Conservation (phyloP, 371 early-diverging fungal species). For the Quaeritorhiza haematococci region DNA sequence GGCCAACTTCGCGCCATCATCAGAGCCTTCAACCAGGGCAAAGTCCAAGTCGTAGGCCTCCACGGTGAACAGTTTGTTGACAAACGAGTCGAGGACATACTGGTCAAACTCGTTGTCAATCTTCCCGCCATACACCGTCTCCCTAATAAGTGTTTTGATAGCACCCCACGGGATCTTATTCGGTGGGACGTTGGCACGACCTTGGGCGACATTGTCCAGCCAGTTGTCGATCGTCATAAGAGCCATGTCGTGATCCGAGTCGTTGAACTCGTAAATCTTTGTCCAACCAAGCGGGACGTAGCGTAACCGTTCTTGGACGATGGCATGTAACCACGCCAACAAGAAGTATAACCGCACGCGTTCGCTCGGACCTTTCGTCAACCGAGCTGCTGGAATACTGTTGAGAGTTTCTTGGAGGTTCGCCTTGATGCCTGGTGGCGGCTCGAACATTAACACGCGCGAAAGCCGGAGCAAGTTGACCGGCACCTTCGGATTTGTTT, state of each 20-base stretch:
- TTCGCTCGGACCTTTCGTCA: constrained; percentile 73
- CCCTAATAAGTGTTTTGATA: constrained; percentile 74
- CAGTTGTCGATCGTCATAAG: constrained; percentile 84
- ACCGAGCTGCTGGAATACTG: constrained; percentile 47
- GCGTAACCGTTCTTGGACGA: constrained; percentile 90
- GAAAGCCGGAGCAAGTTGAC: constrained; percentile 84
- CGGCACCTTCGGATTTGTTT: constrained; percentile 94
- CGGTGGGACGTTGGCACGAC: constrained; percentile 85
- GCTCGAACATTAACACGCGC: constrained; percentile 91
- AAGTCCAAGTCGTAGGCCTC: constrained; percentile 79
- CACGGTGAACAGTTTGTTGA: constrained; percentile 75
- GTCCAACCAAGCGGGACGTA: constrained; percentile 98
- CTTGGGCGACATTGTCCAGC: constrained; percentile 75
- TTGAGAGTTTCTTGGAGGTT: constrained; percentile 81
- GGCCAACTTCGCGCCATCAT: constrained; percentile 35
- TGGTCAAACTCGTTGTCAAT: constrained; percentile 93
- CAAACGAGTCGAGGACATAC: constrained; percentile 81
- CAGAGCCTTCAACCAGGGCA: constrained; percentile 58
- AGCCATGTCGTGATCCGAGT: constrained; percentile 92
- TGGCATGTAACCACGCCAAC: constrained; percentile 94
- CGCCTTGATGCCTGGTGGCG: constrained; percentile 94
- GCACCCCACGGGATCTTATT: constrained; percentile 96
- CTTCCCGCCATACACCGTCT: constrained; percentile 94
- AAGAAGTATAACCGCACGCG: constrained; percentile 87
- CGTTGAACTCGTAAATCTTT: constrained; percentile 94